Conservation (phyloP, 164 flowering plant species). For the Stephania japonica region DNA sequence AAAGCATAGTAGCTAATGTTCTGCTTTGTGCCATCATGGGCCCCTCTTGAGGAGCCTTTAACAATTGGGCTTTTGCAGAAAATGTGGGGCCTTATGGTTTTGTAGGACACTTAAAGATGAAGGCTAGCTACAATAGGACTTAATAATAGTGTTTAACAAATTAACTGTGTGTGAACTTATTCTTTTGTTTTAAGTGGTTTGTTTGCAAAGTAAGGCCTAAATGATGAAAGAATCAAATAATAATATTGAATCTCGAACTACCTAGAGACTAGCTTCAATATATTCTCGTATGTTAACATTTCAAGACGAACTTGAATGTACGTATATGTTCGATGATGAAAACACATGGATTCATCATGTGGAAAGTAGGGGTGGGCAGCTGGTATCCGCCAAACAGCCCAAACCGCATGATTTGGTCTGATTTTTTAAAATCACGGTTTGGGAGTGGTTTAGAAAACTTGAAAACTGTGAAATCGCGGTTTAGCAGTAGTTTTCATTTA, state of each 20-base stretch:
- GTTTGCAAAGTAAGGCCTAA: neutral
- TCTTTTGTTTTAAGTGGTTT: slow-evolving; percentile 1
- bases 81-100: neutral
- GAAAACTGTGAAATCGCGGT: too few species aligned
- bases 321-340: neutral
- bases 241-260: neutral
- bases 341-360: neutral
- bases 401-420: too few species aligned
- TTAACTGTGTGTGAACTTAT: neutral
- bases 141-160: slow-evolving; percentile 10
- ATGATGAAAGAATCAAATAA: neutral
- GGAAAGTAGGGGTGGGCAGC: too few species aligned
- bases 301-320: neutral
- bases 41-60: neutral
- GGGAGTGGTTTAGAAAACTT: too few species aligned
- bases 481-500: too few species aligned
- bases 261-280: neutral
- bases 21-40: slow-evolving; percentile 5
- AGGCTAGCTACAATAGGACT: slow-evolving; percentile 4
- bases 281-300: neutral
- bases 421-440: too few species aligned
- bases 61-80: neutral
- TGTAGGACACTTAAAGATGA: slow-evolving; percentile 4
- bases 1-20: neutral
- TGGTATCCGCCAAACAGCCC: too few species aligned